Evolutionary conservation across 2,329 filamentous ascomycete species (phyloP).

Genomic region (Colletotrichum kahawae): DNA sequence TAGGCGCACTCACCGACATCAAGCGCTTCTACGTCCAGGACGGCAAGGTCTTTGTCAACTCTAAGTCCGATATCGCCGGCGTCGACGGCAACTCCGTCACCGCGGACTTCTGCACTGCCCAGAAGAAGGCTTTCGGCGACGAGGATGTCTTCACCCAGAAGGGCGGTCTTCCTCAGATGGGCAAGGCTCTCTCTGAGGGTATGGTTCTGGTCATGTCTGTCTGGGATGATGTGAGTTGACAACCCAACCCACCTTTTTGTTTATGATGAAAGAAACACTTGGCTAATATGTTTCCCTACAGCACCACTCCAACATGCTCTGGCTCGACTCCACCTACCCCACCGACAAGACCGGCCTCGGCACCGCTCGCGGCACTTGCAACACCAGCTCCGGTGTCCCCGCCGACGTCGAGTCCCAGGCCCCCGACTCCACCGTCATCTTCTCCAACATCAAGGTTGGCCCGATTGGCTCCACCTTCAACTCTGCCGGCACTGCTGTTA

Average conservation of each 20-base stretch:
- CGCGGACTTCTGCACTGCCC: constrained; percentile 59
- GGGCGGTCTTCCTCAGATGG: constrained; percentile 64
- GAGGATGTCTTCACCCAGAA: constrained; percentile 54
- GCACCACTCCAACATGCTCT: constrained; percentile 72
- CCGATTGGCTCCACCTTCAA: constrained; percentile 59
- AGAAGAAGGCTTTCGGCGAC: constrained; percentile 65
- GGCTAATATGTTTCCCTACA: constrained; percentile 1
- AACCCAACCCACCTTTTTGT: neutral
- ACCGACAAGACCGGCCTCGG: constrained; percentile 50
- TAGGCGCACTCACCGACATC: constrained; percentile 63
- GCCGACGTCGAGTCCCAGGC: constrained; percentile 49
- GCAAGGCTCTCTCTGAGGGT: constrained; percentile 42
- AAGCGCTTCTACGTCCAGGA: constrained; percentile 70
- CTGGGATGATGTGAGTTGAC: constrained; percentile 59
- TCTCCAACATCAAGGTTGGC: constrained; percentile 56
- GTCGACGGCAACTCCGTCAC: constrained; percentile 56
- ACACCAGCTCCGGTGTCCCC: constrained; percentile 56
- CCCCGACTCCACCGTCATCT: constrained; percentile 56
- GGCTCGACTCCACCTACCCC: constrained; percentile 74
- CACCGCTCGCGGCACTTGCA: constrained; percentile 58
- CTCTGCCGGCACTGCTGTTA: neutral
- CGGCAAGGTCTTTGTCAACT: constrained; percentile 63
- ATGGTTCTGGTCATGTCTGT: constrained; percentile 57
- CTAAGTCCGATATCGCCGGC: constrained; percentile 43
- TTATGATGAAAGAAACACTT: neutral